Conservation (phyloP, 2,329 filamentous ascomycete species). For the Ceratocystis smalleyi region DNA sequence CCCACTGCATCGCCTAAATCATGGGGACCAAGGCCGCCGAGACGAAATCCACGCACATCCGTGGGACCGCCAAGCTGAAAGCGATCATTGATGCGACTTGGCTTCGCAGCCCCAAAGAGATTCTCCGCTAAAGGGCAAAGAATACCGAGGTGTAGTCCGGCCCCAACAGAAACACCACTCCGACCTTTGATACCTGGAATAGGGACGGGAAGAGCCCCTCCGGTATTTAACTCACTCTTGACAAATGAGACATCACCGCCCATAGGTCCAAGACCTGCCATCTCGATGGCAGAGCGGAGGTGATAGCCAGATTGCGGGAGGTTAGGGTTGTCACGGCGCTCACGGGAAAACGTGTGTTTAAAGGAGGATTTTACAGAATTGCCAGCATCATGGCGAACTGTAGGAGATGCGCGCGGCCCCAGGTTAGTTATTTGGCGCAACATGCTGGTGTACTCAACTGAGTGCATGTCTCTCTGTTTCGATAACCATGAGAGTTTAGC, state of each 20-base stretch:
- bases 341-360: constrained; percentile 63
- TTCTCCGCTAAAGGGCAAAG: constrained; percentile 61
- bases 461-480: constrained; percentile 50
- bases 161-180: constrained; percentile 69
- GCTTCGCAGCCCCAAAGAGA: constrained; percentile 36
- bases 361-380: constrained; percentile 82
- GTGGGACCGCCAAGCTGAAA: constrained; percentile 91
- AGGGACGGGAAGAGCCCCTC: constrained; percentile 57
- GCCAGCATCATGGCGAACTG: constrained; percentile 69
- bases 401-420: constrained; percentile 58
- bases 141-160: constrained; percentile 64
- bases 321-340: constrained; percentile 70
- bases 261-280: constrained; percentile 76
- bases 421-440: constrained; percentile 86
- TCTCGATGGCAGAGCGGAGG: constrained; percentile 58
- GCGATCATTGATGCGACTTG: constrained; percentile 79
- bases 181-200: constrained; percentile 52
- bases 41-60: constrained; percentile 83
- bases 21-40: constrained; percentile 75
- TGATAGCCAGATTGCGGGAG: constrained; percentile 73
- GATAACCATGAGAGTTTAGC: constrained; percentile 63
- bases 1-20: constrained; percentile 77
- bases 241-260: constrained; percentile 85
- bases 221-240: constrained; percentile 76
- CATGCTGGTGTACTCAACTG: constrained; percentile 61